Evolutionary conservation across 257 asterid species (phyloP), one percentile per base, ranked within the genome.

Genomic region (Pogostemon cablin): DNA sequence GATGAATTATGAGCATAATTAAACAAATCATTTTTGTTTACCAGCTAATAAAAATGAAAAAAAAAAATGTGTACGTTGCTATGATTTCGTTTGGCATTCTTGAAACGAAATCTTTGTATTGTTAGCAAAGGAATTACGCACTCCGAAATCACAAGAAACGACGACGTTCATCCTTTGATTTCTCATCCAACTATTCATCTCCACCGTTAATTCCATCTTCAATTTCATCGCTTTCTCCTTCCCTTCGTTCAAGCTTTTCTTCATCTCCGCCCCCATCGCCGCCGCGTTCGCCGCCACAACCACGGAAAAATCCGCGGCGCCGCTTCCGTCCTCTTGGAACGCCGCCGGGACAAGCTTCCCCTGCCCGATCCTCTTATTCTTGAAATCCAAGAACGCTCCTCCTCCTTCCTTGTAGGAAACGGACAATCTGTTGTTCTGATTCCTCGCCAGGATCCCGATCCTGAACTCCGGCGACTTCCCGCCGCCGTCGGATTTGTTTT

Each of bases 111-210:
- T 72, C 75, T 81, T 75, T 9, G 72, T 49, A 6, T 67, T 71
- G 61, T 65, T 69, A 65, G 54, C 11, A 53, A 85, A 49, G 0
- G 81, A 76, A 68, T 79, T 74, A 12, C 20, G 43, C 63, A 87
- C 89, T 75, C 73, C 68, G 38, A 88, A 72, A 64, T 84, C 78
- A 74, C 97, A 91, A 1, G 76, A 66, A 7, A 88, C 68, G 1
- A 3, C 73, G 59, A 80, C 0, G 12, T 75, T 63, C 73, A 68
- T 72, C 4, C 59, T 57, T 61, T 77, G 74, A 1, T 44, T 67
- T 66, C 73, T 78, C n/a, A 49, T 38, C 92, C 83, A 84, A 56
- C 86, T 82, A 38, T 44, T 77, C 48, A 85, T 70, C 80, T 83
- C 79, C 52, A 85, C 39, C 5, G 83, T 71, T 54, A 81, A 63